Percentiles rank a stretch among this genome's conserved stretches.
These are phyloP conservation scores for Populus hybrid DNA, from an alignment of 441 rosid genomes.

Conservation along the genomic window DNA sequence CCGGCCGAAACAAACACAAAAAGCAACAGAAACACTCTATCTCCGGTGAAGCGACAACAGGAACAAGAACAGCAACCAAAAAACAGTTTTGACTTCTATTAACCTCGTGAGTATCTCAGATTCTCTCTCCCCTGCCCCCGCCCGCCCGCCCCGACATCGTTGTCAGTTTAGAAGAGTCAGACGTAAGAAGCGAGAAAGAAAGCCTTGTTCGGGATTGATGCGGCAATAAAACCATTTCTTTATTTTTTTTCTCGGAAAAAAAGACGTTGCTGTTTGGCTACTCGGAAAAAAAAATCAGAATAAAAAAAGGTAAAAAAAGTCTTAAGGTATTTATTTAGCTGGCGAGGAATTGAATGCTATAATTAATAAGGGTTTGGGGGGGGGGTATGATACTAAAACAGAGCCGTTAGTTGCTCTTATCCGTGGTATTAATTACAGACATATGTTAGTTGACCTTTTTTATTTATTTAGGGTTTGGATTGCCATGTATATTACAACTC, in stretches of 20 bases:
- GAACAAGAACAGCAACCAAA: neutral
- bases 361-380: conserved; percentile 21
- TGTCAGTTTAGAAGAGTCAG: conserved; percentile 19
- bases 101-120: neutral
- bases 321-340: conserved; percentile 8
- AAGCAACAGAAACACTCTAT: neutral
- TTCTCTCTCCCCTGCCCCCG: neutral
- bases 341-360: conserved; percentile 38
- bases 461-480: conserved; percentile 10
- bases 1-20: conserved; percentile 2
- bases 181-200: neutral
- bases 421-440: conserved; percentile 38
- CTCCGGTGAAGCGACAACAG: neutral
- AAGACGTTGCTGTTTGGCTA: conserved; percentile 17
- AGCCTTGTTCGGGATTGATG: conserved; percentile 18
- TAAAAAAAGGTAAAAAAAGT: neutral
- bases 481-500: conserved; percentile 11
- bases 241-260: neutral
- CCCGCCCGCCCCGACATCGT: conserved; percentile 23
- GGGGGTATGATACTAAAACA: neutral
- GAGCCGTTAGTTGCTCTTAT: conserved; percentile 26
- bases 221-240: neutral
- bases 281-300: conserved; percentile 9
- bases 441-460: conserved; percentile 7
- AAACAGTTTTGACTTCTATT: neutral